These are phyloP conservation scores for Stachybotrys elegans DNA, from an alignment of 2,329 filamentous ascomycete genomes.

Conservation along the genomic window DNA sequence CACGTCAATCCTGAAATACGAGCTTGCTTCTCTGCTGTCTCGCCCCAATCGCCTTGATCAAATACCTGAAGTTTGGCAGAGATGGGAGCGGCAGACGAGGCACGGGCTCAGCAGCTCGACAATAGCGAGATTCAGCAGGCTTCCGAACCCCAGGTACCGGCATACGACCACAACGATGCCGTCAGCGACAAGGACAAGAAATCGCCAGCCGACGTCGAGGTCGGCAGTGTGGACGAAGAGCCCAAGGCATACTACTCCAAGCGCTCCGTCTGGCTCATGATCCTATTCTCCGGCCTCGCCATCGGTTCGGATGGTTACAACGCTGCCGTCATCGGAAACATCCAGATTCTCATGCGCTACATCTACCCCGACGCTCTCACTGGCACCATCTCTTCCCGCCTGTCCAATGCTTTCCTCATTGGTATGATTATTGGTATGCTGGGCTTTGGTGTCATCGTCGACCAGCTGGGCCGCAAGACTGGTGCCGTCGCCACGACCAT, in stretches of 20 bases:
- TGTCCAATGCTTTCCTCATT: slow-evolving; percentile 51
- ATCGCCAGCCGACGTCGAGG: slow-evolving; percentile 9
- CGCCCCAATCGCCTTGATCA: too few species aligned
- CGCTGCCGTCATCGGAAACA: slow-evolving; percentile 38
- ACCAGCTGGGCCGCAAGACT: slow-evolving; percentile 43
- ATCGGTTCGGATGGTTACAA: slow-evolving; percentile 42
- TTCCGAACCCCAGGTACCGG: too few species aligned
- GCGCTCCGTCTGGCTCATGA: slow-evolving; percentile 35
- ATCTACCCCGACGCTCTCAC: slow-evolving; percentile 38
- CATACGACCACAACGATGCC: too few species aligned
- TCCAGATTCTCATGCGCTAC: slow-evolving; percentile 33
- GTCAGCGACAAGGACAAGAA: slow-evolving; percentile 8
- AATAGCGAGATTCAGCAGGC: too few species aligned
- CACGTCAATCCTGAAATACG: too few species aligned
- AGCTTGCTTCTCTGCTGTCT: too few species aligned
- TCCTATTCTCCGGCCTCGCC: slow-evolving; percentile 39
- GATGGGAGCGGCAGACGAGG: slow-evolving; percentile 54
- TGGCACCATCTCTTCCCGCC: slow-evolving; percentile 39
- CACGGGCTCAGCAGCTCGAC: too few species aligned
- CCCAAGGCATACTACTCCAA: slow-evolving; percentile 30
- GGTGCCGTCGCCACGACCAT: slow-evolving; percentile 41
- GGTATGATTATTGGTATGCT: slow-evolving; percentile 54
- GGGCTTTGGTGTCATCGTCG: slow-evolving; percentile 44
- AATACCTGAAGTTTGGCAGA: too few species aligned
- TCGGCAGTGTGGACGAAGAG: slow-evolving; percentile 11